Evolutionary conservation across 164 flowering plant genomes (phyloP).

Genomic region (Magnolia changhungtana): DNA sequence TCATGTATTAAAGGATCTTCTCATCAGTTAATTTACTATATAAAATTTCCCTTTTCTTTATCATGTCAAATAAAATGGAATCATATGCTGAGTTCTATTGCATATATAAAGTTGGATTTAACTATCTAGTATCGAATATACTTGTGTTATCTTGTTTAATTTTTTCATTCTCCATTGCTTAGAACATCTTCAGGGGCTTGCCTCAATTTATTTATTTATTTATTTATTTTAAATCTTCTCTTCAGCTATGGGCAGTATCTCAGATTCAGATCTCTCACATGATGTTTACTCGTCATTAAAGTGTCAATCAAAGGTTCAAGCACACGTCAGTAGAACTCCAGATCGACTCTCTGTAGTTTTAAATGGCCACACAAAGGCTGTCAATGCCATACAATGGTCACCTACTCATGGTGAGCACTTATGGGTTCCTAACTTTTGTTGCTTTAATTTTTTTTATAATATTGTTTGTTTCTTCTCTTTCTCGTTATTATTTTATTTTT

Average conservation of each 20-base stretch:
- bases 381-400: slow-evolving; percentile 78
- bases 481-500: background rate
- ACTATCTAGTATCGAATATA: background rate
- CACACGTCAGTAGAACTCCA: slow-evolving; percentile 23
- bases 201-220: slow-evolving; percentile 3
- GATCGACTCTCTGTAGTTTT: slow-evolving; percentile 40
- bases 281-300: slow-evolving; percentile 46
- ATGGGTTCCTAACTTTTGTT: background rate
- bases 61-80: too few species aligned
- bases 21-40: too few species aligned
- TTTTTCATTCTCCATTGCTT: background rate
- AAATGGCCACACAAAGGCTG: slow-evolving; percentile 61
- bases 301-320: slow-evolving; percentile 28
- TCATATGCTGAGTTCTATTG: too few species aligned
- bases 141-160: background rate
- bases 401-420: slow-evolving; percentile 52
- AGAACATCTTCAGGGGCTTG: background rate
- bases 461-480: background rate
- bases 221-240: slow-evolving; percentile 3
- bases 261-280: slow-evolving; percentile 46
- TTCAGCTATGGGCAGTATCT: slow-evolving; percentile 60
- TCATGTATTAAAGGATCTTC: too few species aligned
- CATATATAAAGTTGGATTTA: too few species aligned
- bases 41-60: too few species aligned
- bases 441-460: background rate